Evolutionary conservation across 2,329 filamentous ascomycete genomes (phyloP), one percentile per base, ranked within the genome.

Genomic region (Diaporthe australafricana): DNA sequence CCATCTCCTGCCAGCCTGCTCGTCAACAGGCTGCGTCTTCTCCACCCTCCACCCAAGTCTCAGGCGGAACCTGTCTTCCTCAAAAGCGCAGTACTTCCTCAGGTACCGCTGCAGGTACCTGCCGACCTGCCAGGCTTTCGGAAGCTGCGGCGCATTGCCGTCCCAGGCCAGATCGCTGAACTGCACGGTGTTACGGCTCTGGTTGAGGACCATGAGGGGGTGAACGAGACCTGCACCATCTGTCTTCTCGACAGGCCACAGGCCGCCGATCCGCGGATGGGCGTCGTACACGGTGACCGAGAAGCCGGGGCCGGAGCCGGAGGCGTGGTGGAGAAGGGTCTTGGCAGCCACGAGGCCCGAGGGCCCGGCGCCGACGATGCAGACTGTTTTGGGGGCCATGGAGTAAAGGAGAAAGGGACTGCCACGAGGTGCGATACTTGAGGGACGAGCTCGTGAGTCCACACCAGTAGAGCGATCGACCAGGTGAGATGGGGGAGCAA

Each of bases 121-220:
- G 1, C 93, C 93, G 5, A 96, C 89, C 82, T 94, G 90, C 90
- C 92, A 94, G 0, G 93, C 94, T 47, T 87, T 90, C 1, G 94
- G 94, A 60, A 96, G 91, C 80, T 92, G 86, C 1, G 92, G 90
- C 1, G 85, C 81, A 5, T 81, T 81, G 6, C 85, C 82, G 3
- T 87, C 85, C 94, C 94, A 97, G 7, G 92, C 88, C 30, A 94
- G 80, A 78, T 96, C 94, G 74, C 89, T 90, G 76, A 92, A 92
- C 76, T 89, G 87, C 74, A 96, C 90, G 0, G 93, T 94, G 80
- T 94, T 94, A 56, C 88, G 88, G 82, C 92, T 95, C 77, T 95
- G 89, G 79, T 97, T 97, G 5, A 89, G 89, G 20, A 89, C 85
- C 86, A 93, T 93, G 67, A 92, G 86, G 11, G 92, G 92, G 74